Base-by-base conservation (phyloP, 139 green algal species). In the Desmodesmus armatus region DNA sequence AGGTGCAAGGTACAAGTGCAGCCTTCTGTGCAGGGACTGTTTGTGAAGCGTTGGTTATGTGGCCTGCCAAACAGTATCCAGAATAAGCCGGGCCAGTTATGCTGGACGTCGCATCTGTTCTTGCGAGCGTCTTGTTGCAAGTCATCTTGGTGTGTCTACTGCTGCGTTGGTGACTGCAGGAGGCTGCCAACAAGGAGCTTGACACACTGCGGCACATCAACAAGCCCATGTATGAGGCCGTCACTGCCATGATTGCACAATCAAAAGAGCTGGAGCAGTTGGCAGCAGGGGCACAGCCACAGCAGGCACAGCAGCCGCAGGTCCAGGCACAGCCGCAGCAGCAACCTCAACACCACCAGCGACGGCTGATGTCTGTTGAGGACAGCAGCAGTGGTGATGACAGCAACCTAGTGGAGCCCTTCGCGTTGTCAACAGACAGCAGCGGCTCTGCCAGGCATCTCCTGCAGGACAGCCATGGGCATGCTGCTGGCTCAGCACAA, bases 181-280 rank as follows among this genome's bases (percentile, higher is more conserved):
- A 41, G 5, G 87, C 87, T 27, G 72, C 79, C 31, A 63, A 89
- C 51, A 78, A 88, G 65, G 83, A 91, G 84, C 86, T 92, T 70
- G 63, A 21, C 7, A 83, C 89, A 77, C 84, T 87, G 1, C 73
- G 86, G 69, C 19, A 17, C 37, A 65, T 44, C 41, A 92, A 89
- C 80, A 31, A n/a, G 21, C 21, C 51, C 3, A 89, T 92, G 75
- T 91, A 91, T 79, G 69, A 85, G 25, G 37, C 69, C 0, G 77
- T 92, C 5, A 81, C 86, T 37, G 49, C 49, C 0, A 55, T 73
- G 35, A 33, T 83, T 21, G 58, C 76, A 27, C 31, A 60, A 41
- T 55, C 55, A 17, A 72, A 81, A 51, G 41, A 85, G 60, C 66
- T 80, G 75, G 58, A 88, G 58, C 35, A 77, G 75, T 29, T 70